Percentiles rank a stretch among this genome's conserved stretches.
phyloP scores from a whole-genome alignment of 2,329 filamentous ascomycete species.

The Penicillium sp. region DNA sequence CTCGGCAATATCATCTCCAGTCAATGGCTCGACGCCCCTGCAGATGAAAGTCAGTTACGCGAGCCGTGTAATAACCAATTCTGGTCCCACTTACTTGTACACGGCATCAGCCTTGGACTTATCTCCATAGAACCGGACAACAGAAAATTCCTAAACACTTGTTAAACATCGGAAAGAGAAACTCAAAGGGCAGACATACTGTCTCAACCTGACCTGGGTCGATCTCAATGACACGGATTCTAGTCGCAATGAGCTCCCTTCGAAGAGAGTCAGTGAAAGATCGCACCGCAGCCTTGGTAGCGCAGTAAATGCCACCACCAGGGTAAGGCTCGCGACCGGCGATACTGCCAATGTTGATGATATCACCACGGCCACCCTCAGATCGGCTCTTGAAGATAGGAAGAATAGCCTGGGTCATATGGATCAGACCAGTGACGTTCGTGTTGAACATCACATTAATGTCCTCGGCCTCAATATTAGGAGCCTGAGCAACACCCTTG shows the following conservation, averaged over 20 bases:
- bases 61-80: neutral
- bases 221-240: conserved; percentile 81
- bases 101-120: conserved; percentile 87
- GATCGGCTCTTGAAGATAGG: conserved; percentile 71
- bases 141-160: conserved; percentile 70
- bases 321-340: conserved; percentile 85
- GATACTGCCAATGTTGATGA: conserved; percentile 93
- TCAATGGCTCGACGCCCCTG: conserved; percentile 77
- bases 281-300: conserved; percentile 84
- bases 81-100: conserved; percentile 67
- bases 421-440: conserved; percentile 92
- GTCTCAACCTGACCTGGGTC: conserved; percentile 94
- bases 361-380: conserved; percentile 79
- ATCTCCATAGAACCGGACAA: conserved; percentile 86
- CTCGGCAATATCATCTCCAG: conserved; percentile 88
- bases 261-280: conserved; percentile 81
- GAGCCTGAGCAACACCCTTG: conserved; percentile 81
- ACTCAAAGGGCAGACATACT: conserved; percentile 42
- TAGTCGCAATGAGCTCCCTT: conserved; percentile 76
- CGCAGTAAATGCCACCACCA: conserved; percentile 88
- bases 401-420: conserved; percentile 91
- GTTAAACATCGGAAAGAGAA: neutral
- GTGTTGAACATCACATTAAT: conserved; percentile 86
- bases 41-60: neutral
- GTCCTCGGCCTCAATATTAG: conserved; percentile 78